phyloP scores from a whole-genome alignment of 1,139 yeast genomes.

The Diutina neorugosa region DNA sequence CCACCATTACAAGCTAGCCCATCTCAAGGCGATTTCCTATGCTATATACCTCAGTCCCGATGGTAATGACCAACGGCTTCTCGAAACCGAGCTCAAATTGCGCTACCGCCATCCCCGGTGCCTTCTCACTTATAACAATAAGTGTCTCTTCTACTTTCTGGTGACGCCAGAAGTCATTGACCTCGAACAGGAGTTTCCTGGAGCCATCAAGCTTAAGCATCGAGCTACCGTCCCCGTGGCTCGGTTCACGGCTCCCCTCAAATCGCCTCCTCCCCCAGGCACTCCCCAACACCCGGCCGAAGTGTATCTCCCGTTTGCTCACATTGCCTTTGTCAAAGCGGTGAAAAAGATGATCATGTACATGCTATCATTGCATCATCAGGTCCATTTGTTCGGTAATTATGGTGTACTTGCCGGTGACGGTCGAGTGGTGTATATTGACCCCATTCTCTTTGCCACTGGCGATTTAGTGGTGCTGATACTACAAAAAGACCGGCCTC shows the following conservation, averaged over 20 bases:
- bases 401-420: constrained; percentile 21
- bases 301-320: constrained; percentile 27
- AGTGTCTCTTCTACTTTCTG: constrained; percentile 44
- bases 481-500: neutral
- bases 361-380: constrained; percentile 28
- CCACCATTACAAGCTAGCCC: constrained; percentile 32
- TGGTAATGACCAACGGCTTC: constrained; percentile 27
- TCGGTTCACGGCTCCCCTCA: constrained; percentile 16
- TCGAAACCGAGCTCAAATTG: constrained; percentile 48
- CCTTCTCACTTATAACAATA: constrained; percentile 46
- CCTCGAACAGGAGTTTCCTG: constrained; percentile 3
- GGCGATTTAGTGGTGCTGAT: constrained; percentile 35
- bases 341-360: constrained; percentile 41
- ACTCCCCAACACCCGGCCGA: constrained; percentile 11
- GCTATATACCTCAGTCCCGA: constrained; percentile 21
- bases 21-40: constrained; percentile 20
- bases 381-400: constrained; percentile 42
- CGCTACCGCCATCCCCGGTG: constrained; percentile 40
- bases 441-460: constrained; percentile 39
- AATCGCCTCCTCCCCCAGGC: constrained; percentile 5
- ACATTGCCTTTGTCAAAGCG: constrained; percentile 48
- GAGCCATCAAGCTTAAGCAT: constrained; percentile 11
- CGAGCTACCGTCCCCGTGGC: constrained; percentile 19
- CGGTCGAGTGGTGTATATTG: constrained; percentile 30
- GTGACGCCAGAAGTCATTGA: constrained; percentile 21